Evolutionary conservation across 345 rosid species (phyloP), one percentile per base, ranked within the genome.

Genomic region (Euphorbia lathyris): DNA sequence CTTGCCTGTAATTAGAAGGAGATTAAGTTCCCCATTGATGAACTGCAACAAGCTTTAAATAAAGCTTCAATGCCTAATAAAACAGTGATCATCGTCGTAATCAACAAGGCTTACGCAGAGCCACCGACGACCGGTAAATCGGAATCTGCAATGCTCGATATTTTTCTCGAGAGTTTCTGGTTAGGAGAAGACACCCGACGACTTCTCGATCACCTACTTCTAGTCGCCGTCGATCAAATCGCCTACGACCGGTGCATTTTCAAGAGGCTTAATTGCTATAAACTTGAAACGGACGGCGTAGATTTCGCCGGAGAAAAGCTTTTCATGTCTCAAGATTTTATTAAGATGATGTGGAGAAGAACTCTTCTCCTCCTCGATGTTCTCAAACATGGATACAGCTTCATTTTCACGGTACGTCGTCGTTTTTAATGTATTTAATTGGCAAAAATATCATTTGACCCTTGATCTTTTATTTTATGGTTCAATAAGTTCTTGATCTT

Each of bases 11-110:
- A 12, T 20, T 60, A 75, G 78, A 47, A 22, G 1, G 63, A 25
- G 0, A 23, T 40, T 2, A 65, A 34, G 42, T 47, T 72, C 30
- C 82, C 73, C 1, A 30, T 72, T 9, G 91, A 92, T 40, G 81
- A 85, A 45, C 83, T 92, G 0, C 87, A 77, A 17, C 14, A 30
- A 20, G 86, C 76, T 1, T 29, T 92, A 60, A 72, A 61, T 1
- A 81, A 50, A 40, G 90, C 92, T 7, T 61, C 90, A 7, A 89
- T 71, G 79, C 76, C 84, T 0, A 72, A 72, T 65, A 77, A 72
- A 48, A 77, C 80, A 7, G 65, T 77, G 7, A 77, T 77, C 9
- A 72, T 77, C 25, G 76, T 68, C 1, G 52, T 77, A 1, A 72
- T 77, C 19, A 77, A 77, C 72, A 67, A 48, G 69, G 80, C 80